Conservation (phyloP, 441 rosid species). For the Raphanus hybrid region DNA sequence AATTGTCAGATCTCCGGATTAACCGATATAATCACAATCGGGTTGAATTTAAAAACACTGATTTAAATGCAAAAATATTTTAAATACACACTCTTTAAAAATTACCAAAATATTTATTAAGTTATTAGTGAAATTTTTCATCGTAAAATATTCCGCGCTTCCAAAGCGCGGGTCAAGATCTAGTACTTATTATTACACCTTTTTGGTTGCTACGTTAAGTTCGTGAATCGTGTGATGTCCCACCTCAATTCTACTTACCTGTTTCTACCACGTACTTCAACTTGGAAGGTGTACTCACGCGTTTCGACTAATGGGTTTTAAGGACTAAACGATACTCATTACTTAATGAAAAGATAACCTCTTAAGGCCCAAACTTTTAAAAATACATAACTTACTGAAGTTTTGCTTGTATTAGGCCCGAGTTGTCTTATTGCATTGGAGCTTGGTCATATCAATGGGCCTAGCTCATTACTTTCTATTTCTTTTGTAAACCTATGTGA, state of each 20-base stretch:
- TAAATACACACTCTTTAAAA: too few relatives aligned
- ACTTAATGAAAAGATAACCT: background rate
- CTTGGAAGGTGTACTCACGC: slow-evolving; percentile 2
- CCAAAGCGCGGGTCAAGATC: too few relatives aligned
- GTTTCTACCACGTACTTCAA: slow-evolving; percentile 17
- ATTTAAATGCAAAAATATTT: too few relatives aligned
- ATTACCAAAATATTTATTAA: too few relatives aligned
- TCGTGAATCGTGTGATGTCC: slow-evolving; percentile 42
- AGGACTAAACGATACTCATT: background rate
- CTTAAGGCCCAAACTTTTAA: slow-evolving; percentile 19
- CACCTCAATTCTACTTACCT: slow-evolving; percentile 23
- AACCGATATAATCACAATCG: too few relatives aligned
- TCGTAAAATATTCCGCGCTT: too few relatives aligned
- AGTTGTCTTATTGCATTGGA: background rate
- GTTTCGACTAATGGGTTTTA: background rate
- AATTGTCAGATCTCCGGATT: too few relatives aligned
- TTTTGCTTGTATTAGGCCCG: background rate
- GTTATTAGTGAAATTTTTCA: too few relatives aligned
- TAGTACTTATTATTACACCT: slow-evolving; percentile 20
- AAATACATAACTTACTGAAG: background rate
- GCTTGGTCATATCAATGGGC: background rate
- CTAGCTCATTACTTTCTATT: background rate
- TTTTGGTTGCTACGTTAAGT: slow-evolving; percentile 42
- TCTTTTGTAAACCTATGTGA: background rate
- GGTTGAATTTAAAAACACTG: too few relatives aligned